phyloP scores from a whole-genome alignment of 495 filamentous ascomycete genomes.

The Penicillium arizonense region DNA sequence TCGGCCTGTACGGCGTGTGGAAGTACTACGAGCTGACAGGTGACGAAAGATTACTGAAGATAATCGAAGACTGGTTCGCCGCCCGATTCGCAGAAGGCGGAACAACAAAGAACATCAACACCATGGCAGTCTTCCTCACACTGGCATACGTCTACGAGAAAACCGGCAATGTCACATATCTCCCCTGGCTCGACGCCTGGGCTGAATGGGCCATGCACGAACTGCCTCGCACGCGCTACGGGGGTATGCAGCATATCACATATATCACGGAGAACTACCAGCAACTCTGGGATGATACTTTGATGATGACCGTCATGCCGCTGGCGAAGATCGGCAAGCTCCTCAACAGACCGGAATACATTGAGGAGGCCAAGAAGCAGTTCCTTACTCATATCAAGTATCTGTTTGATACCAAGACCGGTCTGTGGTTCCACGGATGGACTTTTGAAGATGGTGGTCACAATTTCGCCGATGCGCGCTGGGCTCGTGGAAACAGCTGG shows the following conservation, averaged over 20 bases:
- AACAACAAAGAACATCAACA: slow-evolving; percentile 81
- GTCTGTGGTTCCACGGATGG: slow-evolving; percentile 75
- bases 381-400: slow-evolving; percentile 72
- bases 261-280: slow-evolving; percentile 57
- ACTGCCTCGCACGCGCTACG: slow-evolving; percentile 62
- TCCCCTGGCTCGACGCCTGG: slow-evolving; percentile 72
- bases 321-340: slow-evolving; percentile 72
- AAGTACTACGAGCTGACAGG: slow-evolving; percentile 69
- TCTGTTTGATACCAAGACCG: slow-evolving; percentile 63
- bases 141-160: slow-evolving; percentile 70
- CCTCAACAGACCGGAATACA: slow-evolving; percentile 60
- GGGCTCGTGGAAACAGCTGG: slow-evolving; percentile 70
- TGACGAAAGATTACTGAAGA: slow-evolving; percentile 44
- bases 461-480: slow-evolving; percentile 67
- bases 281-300: slow-evolving; percentile 76
- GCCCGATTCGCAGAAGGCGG: slow-evolving; percentile 62
- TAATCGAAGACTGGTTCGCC: slow-evolving; percentile 69
- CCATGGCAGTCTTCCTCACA: slow-evolving; percentile 70
- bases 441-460: slow-evolving; percentile 64
- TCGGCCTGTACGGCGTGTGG: slow-evolving; percentile 76
- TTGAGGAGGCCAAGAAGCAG: slow-evolving; percentile 72
- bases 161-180: slow-evolving; percentile 56
- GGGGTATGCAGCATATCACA: slow-evolving; percentile 74
- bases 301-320: slow-evolving; percentile 80
- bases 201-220: slow-evolving; percentile 76